Evolutionary conservation across 1,284 basidiomycete genomes (phyloP).

Genomic region (Wallemia hederae): DNA sequence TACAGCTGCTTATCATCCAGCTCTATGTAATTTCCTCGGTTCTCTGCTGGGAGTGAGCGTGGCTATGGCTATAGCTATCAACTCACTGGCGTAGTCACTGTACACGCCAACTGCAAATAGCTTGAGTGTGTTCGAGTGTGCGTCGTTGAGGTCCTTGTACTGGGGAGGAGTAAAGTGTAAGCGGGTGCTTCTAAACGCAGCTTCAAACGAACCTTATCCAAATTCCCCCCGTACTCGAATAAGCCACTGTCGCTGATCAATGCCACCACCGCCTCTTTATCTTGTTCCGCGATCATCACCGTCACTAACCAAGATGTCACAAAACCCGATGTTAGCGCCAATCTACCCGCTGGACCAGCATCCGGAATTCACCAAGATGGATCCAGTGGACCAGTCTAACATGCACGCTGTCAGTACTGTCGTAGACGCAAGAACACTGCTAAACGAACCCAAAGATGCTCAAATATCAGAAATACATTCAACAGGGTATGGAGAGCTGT

Average conservation of each 20-base stretch:
- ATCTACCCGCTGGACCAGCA: neutral
- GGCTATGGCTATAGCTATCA: too few species aligned
- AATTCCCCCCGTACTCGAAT: too few species aligned
- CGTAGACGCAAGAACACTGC: neutral
- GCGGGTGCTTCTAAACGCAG: too few species aligned
- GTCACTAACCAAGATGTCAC: neutral
- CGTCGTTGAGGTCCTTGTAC: neutral
- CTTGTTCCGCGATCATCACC: neutral
- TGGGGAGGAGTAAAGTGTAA: neutral
- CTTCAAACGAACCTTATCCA: too few species aligned
- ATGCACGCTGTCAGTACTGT: neutral
- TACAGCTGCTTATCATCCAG: neutral
- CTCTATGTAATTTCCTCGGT: neutral
- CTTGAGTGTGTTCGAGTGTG: neutral
- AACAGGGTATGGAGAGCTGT: conserved; percentile 51
- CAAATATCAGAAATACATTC: conserved; percentile 42
- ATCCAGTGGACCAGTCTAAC: neutral
- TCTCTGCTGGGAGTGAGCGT: neutral
- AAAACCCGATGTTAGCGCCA: neutral
- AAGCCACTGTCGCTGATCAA: too few species aligned
- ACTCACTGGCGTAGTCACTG: neutral
- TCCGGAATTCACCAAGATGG: neutral
- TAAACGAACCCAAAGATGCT: conserved; percentile 23
- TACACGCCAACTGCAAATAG: neutral
- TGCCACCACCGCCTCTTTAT: neutral